Evolutionary conservation across 805 yeast species (phyloP).

Genomic region (Pichia gijzeniarum): DNA sequence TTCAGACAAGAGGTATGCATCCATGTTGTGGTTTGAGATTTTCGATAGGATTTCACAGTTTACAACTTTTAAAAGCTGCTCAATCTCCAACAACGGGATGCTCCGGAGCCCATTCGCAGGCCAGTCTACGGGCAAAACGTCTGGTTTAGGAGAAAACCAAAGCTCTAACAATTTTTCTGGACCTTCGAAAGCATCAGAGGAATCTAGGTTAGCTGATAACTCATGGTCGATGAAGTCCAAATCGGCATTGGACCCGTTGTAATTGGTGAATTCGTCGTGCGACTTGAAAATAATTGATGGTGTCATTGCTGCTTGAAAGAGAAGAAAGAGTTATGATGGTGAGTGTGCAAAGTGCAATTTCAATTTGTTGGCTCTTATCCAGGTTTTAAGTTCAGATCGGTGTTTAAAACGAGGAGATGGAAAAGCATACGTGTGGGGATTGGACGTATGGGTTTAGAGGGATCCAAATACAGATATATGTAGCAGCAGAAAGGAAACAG

Average conservation of each 20-base stretch:
- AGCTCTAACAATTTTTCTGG: slow-evolving; percentile 91
- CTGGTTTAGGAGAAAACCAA: slow-evolving; percentile 64
- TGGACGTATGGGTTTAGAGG: too few relatives aligned
- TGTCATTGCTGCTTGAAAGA: slow-evolving; percentile 4
- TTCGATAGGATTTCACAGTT: slow-evolving; percentile 84
- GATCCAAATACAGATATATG: too few relatives aligned
- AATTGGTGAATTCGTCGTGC: slow-evolving; percentile 8
- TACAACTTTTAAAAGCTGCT: slow-evolving; percentile 67
- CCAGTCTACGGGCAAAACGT: slow-evolving; percentile 31
- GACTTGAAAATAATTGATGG: slow-evolving; percentile 13
- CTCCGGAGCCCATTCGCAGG: slow-evolving; percentile 47
- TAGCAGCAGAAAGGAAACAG: too few relatives aligned
- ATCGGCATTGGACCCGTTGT: slow-evolving; percentile 11
- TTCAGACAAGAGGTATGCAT: slow-evolving; percentile 83
- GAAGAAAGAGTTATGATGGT: too few relatives aligned
- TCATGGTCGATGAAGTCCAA: slow-evolving; percentile 61
- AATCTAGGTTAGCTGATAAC: slow-evolving; percentile 71
- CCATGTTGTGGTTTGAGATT: slow-evolving; percentile 57
- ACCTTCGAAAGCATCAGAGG: slow-evolving; percentile 92
- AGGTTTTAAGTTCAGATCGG: too few relatives aligned
- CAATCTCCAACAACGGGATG: slow-evolving; percentile 65
- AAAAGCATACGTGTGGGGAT: too few relatives aligned
- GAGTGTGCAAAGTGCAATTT: too few relatives aligned
- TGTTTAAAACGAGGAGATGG: too few relatives aligned
- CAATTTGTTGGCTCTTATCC: too few relatives aligned